Percentiles rank a stretch among this genome's conserved stretches.
Conservation (phyloP, 2,329 filamentous ascomycete genomes). For the Botrytis hyacinthi region DNA sequence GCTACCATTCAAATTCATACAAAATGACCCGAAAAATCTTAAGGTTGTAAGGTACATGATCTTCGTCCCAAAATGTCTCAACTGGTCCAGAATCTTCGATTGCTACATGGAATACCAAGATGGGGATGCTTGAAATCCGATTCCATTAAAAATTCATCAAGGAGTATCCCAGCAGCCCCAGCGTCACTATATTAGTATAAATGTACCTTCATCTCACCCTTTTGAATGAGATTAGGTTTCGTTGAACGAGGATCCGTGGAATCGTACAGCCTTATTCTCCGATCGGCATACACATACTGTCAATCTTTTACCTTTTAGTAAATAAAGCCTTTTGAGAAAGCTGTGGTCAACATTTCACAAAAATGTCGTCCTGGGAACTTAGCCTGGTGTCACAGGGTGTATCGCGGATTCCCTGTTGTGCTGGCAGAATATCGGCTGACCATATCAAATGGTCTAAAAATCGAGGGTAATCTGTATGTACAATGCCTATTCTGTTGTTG, state of each 20-base stretch:
- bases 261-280: slow-evolving; percentile 23
- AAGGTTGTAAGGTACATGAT: slow-evolving; percentile 6
- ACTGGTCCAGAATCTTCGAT: slow-evolving; percentile 7
- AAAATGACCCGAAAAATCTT: slow-evolving; percentile 3
- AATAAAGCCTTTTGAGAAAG: slow-evolving; percentile 14
- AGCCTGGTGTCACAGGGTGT: slow-evolving; percentile 14
- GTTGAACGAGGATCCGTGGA: slow-evolving; percentile 10
- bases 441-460: slow-evolving; percentile 22
- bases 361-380: slow-evolving; percentile 15
- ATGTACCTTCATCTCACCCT: slow-evolving; percentile 7
- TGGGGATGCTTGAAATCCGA: slow-evolving; percentile 3
- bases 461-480: slow-evolving; percentile 18
- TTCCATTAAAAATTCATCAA: background rate
- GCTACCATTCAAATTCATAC: background rate
- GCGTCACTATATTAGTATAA: background rate
- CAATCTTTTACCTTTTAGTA: slow-evolving; percentile 20
- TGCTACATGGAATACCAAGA: slow-evolving; percentile 2
- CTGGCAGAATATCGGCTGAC: slow-evolving; percentile 21
- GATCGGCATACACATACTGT: slow-evolving; percentile 15
- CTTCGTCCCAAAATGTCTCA: slow-evolving; percentile 1
- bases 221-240: slow-evolving; percentile 5
- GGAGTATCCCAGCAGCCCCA: background rate
- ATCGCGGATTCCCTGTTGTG: slow-evolving; percentile 17
- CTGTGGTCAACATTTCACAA: slow-evolving; percentile 16
- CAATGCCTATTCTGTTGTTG: slow-evolving; percentile 11